A percentile compares a stretch with the other conserved stretches of the same genome.
These are phyloP conservation scores for Nigrograna mackinnonii DNA, from an alignment of 2,329 filamentous ascomycete genomes.

Conservation along the genomic window DNA sequence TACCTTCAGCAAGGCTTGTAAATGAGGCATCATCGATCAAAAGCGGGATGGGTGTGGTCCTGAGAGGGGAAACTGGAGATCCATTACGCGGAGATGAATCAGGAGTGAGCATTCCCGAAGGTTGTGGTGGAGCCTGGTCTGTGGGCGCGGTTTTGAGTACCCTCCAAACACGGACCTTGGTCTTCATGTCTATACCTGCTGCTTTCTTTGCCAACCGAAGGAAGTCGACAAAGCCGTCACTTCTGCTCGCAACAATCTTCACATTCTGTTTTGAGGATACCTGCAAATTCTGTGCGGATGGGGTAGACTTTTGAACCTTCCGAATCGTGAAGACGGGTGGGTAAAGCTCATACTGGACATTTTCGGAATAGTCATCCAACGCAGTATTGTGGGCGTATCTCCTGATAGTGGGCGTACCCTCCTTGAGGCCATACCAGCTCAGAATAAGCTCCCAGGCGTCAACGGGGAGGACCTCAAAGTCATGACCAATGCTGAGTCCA, in stretches of 20 bases:
- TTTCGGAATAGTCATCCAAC: conserved; percentile 57
- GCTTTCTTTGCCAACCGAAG: conserved; percentile 72
- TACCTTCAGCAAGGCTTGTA: conserved; percentile 62
- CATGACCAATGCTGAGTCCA: conserved; percentile 65
- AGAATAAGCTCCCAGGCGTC: conserved; percentile 81
- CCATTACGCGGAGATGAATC: conserved; percentile 48
- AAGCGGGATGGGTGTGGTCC: conserved; percentile 52
- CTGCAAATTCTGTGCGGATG: conserved; percentile 60
- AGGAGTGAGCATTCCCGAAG: conserved; percentile 48
- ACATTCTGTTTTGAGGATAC: conserved; percentile 65
- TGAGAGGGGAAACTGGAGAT: conserved; percentile 50
- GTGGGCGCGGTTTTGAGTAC: conserved; percentile 55
- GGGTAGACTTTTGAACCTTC: conserved; percentile 64
- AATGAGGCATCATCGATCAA: conserved; percentile 68
- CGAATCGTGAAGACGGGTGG: conserved; percentile 85
- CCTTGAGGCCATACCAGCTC: conserved; percentile 78
- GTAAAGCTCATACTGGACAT: conserved; percentile 80
- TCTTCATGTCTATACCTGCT: conserved; percentile 67
- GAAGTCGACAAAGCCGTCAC: conserved; percentile 73
- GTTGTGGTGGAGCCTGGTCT: conserved; percentile 28
- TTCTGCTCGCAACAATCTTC: conserved; percentile 71
- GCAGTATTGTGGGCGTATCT: conserved; percentile 79
- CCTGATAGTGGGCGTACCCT: conserved; percentile 71
- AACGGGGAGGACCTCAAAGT: conserved; percentile 77
- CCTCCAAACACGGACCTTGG: conserved; percentile 78